phyloP scores from a whole-genome alignment of 2,329 filamentous ascomycete species.

The Pezicula neosporulosa region DNA sequence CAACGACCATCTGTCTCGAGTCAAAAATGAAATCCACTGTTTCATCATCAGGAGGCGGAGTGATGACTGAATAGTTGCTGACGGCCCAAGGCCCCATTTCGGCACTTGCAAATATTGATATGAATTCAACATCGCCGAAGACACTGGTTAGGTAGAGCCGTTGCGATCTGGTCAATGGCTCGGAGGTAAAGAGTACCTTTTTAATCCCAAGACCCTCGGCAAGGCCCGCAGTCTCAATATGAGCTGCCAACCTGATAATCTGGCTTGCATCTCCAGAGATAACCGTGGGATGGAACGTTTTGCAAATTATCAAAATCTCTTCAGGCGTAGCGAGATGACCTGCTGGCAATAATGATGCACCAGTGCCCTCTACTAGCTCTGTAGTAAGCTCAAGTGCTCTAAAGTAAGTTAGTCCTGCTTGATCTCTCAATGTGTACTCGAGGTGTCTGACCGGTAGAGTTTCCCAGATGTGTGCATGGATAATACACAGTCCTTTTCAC shows the following conservation, averaged over 20 bases:
- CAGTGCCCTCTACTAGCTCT: not conserved
- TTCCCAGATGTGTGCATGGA: not conserved
- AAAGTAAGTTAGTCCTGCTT: not conserved
- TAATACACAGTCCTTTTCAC: not conserved
- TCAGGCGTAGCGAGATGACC: not conserved
- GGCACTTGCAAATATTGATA: not conserved
- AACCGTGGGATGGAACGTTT: not conserved
- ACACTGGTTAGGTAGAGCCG: not conserved
- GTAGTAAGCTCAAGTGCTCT: not conserved
- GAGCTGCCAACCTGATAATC: not conserved
- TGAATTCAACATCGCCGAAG: not conserved
- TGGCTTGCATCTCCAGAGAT: not conserved
- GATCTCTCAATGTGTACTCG: not conserved
- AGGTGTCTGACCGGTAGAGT: not conserved
- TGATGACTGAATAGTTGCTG: not conserved
- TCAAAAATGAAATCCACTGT: constrained; percentile 1
- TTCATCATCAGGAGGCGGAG: not conserved
- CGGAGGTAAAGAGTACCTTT: not conserved
- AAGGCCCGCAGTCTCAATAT: not conserved
- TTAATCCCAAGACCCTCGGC: not conserved
- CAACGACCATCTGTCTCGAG: not conserved
- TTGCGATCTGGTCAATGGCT: not conserved
- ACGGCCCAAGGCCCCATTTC: constrained; percentile 2
- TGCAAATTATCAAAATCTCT: not conserved
- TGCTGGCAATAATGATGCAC: not conserved